Evolutionary conservation across 176 grass and related monocot genomes (phyloP), one percentile per base, ranked within the genome.

Genomic region (Phyllostachys edulis): DNA sequence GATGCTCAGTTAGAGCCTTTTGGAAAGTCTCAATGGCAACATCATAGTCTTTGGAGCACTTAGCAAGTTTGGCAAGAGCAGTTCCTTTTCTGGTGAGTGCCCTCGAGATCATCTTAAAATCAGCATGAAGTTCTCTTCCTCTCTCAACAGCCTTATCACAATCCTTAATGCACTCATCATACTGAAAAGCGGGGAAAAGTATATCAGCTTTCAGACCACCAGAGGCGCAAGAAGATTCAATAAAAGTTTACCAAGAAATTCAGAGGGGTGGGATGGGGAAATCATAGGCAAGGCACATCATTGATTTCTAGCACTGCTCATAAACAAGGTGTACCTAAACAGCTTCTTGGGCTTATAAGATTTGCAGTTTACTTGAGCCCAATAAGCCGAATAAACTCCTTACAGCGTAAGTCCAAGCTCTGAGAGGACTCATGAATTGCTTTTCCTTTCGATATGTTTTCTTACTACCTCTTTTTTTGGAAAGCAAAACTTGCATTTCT

Each of bases 71-170:
- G 16, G 61, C 81, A 11, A 96, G 86, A 56, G 93, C 97, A 40
- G 91, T 96, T 84, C 97, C 97, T 94, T 99, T 99, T 88, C 97
- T 96, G 45, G 97, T 99, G 50, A 99, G 86, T 83, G 97, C 97
- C 78, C 91, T 93, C 68, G 97, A 82, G 45, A 96, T 63, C 91
- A 99, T 96, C 82, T 96, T 99, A 86, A 89, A 99, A 88, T 99
- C 97, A 84, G 91, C 82, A 59, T 84, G 93, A 79, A 99, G 97
- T 36, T 99, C 97, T 79, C 97, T 99, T 71, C 93, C 96, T 76
- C 93, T 92, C 66, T 96, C 97, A 61, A 99, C 97, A 74, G 97
- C 97, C 78, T 92, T 92, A 81, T 99, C 93, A 16, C 93, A 99
- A 76, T 99, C 97, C 78, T 92, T 88, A 75, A 99, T 96, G 71